phyloP scores from a whole-genome alignment of 345 rosid species.

The Eutrema japonicum region DNA sequence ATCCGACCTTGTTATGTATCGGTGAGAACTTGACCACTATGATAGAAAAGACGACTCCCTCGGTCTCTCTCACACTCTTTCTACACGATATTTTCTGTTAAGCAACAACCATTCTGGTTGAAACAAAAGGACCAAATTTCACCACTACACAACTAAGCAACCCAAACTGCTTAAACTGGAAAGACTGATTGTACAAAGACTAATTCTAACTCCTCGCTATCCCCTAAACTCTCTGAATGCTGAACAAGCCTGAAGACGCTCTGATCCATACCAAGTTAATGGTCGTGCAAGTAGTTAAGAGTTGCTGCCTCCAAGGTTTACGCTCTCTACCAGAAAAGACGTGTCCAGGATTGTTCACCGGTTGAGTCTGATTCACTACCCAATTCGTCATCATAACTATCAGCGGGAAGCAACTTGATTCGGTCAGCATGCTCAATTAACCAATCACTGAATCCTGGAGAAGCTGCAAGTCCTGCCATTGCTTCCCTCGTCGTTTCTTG shows the following conservation, averaged over 20 bases:
- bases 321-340: constrained; percentile 31
- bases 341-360: constrained; percentile 44
- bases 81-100: no score
- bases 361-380: constrained; percentile 73
- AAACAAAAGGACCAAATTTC: constrained; percentile 3
- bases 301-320: background rate
- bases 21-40: background rate
- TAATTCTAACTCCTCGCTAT: constrained; percentile 17
- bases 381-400: constrained; percentile 59
- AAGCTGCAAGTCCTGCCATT: constrained; percentile 66
- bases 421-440: constrained; percentile 69
- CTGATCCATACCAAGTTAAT: constrained; percentile 2
- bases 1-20: no score
- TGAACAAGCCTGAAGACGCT: background rate
- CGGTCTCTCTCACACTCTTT: no score
- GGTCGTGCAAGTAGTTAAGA: constrained; percentile 9
- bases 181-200: constrained; percentile 20
- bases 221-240: constrained; percentile 11
- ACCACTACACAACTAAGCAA: background rate
- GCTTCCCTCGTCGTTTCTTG: constrained; percentile 68
- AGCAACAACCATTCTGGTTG: no score
- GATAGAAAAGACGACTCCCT: no score
- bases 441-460: constrained; percentile 82
- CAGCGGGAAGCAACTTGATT: constrained; percentile 61
- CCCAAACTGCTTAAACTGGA: constrained; percentile 4